Evolutionary conservation across 176 grass and related monocot species (phyloP).

Genomic region (Chloris gayana): DNA sequence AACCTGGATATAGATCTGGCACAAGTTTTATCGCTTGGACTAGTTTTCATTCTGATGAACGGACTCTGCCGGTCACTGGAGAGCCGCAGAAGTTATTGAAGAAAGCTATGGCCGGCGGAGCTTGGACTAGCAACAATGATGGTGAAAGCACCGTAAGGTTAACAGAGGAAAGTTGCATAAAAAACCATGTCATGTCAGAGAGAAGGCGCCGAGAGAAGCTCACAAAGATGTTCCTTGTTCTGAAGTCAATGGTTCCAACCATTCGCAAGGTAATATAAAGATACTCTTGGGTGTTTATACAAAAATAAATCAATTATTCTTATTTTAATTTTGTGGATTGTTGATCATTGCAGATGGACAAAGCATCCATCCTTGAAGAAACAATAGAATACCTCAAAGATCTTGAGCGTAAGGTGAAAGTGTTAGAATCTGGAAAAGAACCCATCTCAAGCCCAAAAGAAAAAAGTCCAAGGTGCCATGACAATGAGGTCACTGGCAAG

Average conservation of each 20-base stretch:
- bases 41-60: background rate
- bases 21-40: constrained; percentile 62
- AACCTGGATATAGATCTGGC: background rate
- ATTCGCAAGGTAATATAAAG: constrained; percentile 61
- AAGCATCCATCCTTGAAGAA: constrained; percentile 76
- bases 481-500: constrained; percentile 33
- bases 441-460: constrained; percentile 6
- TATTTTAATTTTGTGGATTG: too few relatives aligned
- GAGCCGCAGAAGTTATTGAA: constrained; percentile 76
- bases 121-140: constrained; percentile 29
- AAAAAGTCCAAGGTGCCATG: constrained; percentile 29
- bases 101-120: constrained; percentile 46
- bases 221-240: constrained; percentile 72
- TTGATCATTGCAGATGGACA: constrained; percentile 2
- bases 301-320: too few relatives aligned
- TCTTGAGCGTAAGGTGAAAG: constrained; percentile 57
- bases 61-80: background rate
- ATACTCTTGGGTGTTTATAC: too few relatives aligned
- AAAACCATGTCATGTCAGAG: constrained; percentile 65
- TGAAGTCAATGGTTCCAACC: constrained; percentile 71
- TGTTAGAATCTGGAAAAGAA: constrained; percentile 50
- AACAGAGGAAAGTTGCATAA: constrained; percentile 32
- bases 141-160: background rate
- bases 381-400: constrained; percentile 72
- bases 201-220: constrained; percentile 77